phyloP scores from a whole-genome alignment of 2,329 filamentous ascomycete genomes.

The Lecanicillium sp. region DNA sequence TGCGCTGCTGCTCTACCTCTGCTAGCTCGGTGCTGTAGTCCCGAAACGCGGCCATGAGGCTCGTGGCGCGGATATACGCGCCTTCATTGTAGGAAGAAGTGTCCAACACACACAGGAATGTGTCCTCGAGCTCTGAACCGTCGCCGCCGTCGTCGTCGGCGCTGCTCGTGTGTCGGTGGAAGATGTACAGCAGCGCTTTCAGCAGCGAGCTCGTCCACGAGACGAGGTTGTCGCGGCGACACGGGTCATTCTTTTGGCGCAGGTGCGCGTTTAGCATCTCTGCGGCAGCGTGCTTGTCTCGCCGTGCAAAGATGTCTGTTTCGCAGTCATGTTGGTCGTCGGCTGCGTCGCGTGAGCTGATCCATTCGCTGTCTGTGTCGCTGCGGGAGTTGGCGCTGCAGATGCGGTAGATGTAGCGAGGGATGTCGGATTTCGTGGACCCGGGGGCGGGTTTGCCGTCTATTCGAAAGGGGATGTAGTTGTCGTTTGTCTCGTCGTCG shows the following conservation, averaged over 20 bases:
- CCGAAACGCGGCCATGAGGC: conserved; percentile 2
- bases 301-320: conserved; percentile 1
- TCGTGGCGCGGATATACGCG: conserved; percentile 4
- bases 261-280: conserved; percentile 6
- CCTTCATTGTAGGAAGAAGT: background rate
- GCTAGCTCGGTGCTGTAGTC: background rate
- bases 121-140: conserved; percentile 2
- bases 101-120: conserved; percentile 1
- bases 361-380: background rate
- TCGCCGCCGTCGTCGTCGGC: no score
- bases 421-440: background rate
- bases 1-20: background rate
- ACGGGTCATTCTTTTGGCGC: background rate
- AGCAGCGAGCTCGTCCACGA: conserved; percentile 9
- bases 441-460: no score
- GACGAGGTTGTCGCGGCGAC: conserved; percentile 5
- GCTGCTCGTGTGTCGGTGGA: conserved; percentile 1
- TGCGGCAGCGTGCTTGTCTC: conserved; percentile 2
- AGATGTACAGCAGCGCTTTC: conserved; percentile 5
- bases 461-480: no score
- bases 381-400: background rate
- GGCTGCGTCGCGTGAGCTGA: background rate
- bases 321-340: background rate
- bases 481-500: no score
- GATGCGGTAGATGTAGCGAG: conserved; percentile 7